Evolutionary conservation across 116 monocot genomes (phyloP), one percentile per base, ranked within the genome.

Genomic region (Trichopus zeylanicus): DNA sequence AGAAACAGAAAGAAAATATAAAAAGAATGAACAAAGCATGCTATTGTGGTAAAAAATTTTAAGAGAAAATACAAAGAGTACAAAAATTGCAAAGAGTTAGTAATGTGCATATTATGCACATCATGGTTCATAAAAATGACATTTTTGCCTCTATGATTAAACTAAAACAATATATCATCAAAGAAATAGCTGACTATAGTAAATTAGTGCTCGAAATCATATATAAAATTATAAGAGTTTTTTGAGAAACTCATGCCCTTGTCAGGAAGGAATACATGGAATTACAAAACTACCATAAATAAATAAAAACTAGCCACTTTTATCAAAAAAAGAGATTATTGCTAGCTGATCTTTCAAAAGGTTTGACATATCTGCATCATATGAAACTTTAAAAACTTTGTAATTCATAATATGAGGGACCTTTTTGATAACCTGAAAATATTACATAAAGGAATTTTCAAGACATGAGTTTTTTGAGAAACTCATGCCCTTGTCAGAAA

Each of bases 401-500:
- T 92, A 92, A 53, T 54, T 51, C 33, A 24, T 67, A 55, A 92
- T 81, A 76, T 84, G 87, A 64, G 87, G 84, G 58, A 92, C 84
- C 60, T 92, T 92, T 13, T 84, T 39, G 27, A 54, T 56, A 29
- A 87, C 75, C 92, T 92, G 75, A 68, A 38, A 52, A 57, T 6
- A 39, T 56, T 26, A n/a, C 21, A 42, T 10, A 42, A 23, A 62
- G 15, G 20, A 30, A 51, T 53, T 38, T 11, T 32, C 20, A 46
- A n/a, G n/a, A n/a, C n/a, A n/a, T n/a, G n/a, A n/a, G n/a, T n/a
- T n/a, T n/a, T n/a, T n/a, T n/a, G n/a, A n/a, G n/a, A n/a, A n/a
- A n/a, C n/a, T n/a, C n/a, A n/a, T n/a, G n/a, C n/a, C n/a, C n/a
- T n/a, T n/a, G n/a, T n/a, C n/a, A n/a, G n/a, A n/a, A n/a, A n/a